These are phyloP conservation scores for Malassezia cuniculi DNA, from an alignment of 1,284 basidiomycete genomes.

Conservation along the genomic window DNA sequence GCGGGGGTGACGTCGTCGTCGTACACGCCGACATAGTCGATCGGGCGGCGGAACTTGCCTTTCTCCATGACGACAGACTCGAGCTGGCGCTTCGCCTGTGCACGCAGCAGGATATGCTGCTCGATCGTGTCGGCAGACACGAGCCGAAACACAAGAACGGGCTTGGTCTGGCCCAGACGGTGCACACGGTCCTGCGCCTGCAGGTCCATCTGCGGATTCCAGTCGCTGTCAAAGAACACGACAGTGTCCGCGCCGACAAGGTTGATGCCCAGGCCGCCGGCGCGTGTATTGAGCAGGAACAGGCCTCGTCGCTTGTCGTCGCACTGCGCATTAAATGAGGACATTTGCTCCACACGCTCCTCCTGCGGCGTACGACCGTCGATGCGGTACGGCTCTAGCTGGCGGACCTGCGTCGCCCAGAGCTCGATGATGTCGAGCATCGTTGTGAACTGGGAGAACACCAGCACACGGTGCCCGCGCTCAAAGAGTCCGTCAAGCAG, in stretches of 20 bases:
- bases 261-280: constrained; percentile 75
- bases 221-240: constrained; percentile 70
- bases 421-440: constrained; percentile 82
- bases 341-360: constrained; percentile 73
- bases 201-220: constrained; percentile 83
- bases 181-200: constrained; percentile 93
- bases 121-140: constrained; percentile 66
- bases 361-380: constrained; percentile 68
- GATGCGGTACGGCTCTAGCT: constrained; percentile 71
- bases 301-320: constrained; percentile 56
- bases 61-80: constrained; percentile 89
- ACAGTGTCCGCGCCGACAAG: constrained; percentile 69
- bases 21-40: constrained; percentile 12
- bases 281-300: constrained; percentile 81
- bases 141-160: constrained; percentile 59
- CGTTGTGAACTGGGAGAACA: constrained; percentile 75
- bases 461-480: constrained; percentile 71
- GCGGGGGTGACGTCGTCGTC: not conserved
- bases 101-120: constrained; percentile 76
- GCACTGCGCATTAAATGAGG: constrained; percentile 56
- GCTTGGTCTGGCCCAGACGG: constrained; percentile 76
- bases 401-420: constrained; percentile 49
- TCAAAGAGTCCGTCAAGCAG: constrained; percentile 72
- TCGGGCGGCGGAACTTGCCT: constrained; percentile 49
- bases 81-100: constrained; percentile 71